Evolutionary conservation across 2,329 filamentous ascomycete genomes (phyloP).

Genomic region (Aspergillus hiratsukae): DNA sequence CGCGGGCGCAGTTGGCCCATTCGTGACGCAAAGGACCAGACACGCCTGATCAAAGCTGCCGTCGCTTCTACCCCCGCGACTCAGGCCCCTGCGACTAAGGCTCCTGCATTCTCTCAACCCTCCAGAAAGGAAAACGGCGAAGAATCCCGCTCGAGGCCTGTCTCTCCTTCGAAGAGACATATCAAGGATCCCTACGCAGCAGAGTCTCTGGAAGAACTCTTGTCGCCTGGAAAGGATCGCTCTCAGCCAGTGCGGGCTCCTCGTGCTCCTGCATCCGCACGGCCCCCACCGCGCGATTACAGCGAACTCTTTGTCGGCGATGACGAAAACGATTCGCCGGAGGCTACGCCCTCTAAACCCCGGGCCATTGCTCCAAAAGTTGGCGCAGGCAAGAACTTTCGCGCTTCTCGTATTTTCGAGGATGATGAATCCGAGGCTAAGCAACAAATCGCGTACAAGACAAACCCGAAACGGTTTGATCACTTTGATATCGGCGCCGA

Average conservation of each 20-base stretch:
- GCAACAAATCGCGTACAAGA: slow-evolving; percentile 48
- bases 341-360: slow-evolving; percentile 27
- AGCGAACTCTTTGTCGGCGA: slow-evolving; percentile 64
- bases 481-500: slow-evolving; percentile 50
- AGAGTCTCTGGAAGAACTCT: slow-evolving; percentile 65
- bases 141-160: slow-evolving; percentile 10
- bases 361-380: slow-evolving; percentile 48
- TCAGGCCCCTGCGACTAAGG: slow-evolving; percentile 5
- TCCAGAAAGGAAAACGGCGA: slow-evolving; percentile 14
- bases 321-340: slow-evolving; percentile 29
- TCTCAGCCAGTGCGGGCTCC: slow-evolving; percentile 54
- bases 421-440: slow-evolving; percentile 50
- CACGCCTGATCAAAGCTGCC: slow-evolving; percentile 65
- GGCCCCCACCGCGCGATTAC: slow-evolving; percentile 62
- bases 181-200: slow-evolving; percentile 42
- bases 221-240: slow-evolving; percentile 52
- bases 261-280: slow-evolving; percentile 60
- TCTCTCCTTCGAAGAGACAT: slow-evolving; percentile 38
- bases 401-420: slow-evolving; percentile 61
- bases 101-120: slow-evolving; percentile 13
- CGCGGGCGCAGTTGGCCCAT: slow-evolving; percentile 94
- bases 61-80: slow-evolving; percentile 20
- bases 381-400: slow-evolving; percentile 59
- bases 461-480: slow-evolving; percentile 73
- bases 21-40: slow-evolving; percentile 77